Conservation (phyloP, 2,329 filamentous ascomycete species). For the Xylaria digitata region DNA sequence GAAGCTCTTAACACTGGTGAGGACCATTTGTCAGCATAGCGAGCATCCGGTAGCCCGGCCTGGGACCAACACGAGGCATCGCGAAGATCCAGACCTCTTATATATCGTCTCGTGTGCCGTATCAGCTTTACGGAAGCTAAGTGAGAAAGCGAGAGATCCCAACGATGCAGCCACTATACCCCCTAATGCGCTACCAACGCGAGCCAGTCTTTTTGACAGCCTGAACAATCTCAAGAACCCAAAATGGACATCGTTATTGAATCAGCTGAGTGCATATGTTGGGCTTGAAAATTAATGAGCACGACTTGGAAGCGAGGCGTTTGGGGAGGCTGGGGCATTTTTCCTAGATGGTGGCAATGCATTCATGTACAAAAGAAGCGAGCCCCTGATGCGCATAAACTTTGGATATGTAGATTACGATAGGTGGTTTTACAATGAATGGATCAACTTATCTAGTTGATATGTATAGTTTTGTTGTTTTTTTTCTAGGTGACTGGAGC, state of each 20-base stretch:
- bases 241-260: slow-evolving; percentile 73
- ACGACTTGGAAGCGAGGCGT: slow-evolving; percentile 43
- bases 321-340: slow-evolving; percentile 32
- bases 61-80: slow-evolving; percentile 50
- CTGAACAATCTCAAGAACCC: slow-evolving; percentile 70
- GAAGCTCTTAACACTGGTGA: slow-evolving; percentile 80
- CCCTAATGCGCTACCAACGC: slow-evolving; percentile 71
- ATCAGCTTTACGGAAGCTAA: slow-evolving; percentile 73
- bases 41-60: slow-evolving; percentile 59
- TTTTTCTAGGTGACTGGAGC: neutral
- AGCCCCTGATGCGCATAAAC: slow-evolving; percentile 34
- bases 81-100: slow-evolving; percentile 64
- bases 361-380: slow-evolving; percentile 41
- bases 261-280: slow-evolving; percentile 74
- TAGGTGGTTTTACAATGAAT: slow-evolving; percentile 24
- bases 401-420: slow-evolving; percentile 42
- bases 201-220: slow-evolving; percentile 74
- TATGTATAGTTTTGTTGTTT: neutral
- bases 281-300: slow-evolving; percentile 49
- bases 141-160: slow-evolving; percentile 74
- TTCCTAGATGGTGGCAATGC: slow-evolving; percentile 37
- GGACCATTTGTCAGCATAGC: slow-evolving; percentile 74
- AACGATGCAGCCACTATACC: slow-evolving; percentile 66
- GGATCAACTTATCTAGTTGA: slow-evolving; percentile 12
- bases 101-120: slow-evolving; percentile 77